phyloP scores from a whole-genome alignment of 2,329 filamentous ascomycete genomes.

The Fusarium neocosmosporiellum region DNA sequence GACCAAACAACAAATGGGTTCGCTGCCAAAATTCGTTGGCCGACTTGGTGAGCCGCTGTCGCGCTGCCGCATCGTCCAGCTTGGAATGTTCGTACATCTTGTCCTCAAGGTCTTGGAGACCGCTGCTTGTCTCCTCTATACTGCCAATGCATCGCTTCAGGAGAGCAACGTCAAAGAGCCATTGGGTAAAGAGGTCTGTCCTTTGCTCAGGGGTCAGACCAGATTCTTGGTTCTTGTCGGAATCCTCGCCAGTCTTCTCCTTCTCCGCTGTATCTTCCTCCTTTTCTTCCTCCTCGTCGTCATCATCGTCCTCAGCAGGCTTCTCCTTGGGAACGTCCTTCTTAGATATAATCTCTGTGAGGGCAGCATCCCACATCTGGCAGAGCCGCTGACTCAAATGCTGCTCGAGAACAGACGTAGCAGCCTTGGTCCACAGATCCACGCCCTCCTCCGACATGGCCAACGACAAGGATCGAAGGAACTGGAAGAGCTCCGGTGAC shows the following conservation, averaged over 20 bases:
- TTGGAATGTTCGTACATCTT: constrained; percentile 58
- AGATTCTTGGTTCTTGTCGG: background rate
- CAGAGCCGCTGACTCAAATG: constrained; percentile 63
- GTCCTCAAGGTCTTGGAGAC: constrained; percentile 59
- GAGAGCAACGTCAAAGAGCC: constrained; percentile 69
- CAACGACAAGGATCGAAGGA: constrained; percentile 72
- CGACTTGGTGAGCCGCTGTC: constrained; percentile 68
- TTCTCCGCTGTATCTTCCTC: constrained; percentile 20
- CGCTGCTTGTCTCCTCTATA: constrained; percentile 37
- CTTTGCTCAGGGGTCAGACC: constrained; percentile 41
- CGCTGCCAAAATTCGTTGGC: constrained; percentile 85
- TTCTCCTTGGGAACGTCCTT: constrained; percentile 16
- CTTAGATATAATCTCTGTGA: constrained; percentile 47
- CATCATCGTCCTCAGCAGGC: constrained; percentile 2
- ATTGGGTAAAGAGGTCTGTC: constrained; percentile 66
- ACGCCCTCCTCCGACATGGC: constrained; percentile 77
- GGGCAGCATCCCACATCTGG: constrained; percentile 58
- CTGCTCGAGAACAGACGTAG: constrained; percentile 72
- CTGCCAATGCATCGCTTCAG: constrained; percentile 59
- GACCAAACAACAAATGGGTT: constrained; percentile 83
- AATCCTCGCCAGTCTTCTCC: constrained; percentile 10
- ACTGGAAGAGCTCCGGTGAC: constrained; percentile 77
- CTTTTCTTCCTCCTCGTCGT: constrained; percentile 24
- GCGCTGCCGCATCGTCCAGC: constrained; percentile 60
- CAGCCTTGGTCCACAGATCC: constrained; percentile 83